Evolutionary conservation across 1,139 yeast species (phyloP).

Genomic region (Candida glucosophila): DNA sequence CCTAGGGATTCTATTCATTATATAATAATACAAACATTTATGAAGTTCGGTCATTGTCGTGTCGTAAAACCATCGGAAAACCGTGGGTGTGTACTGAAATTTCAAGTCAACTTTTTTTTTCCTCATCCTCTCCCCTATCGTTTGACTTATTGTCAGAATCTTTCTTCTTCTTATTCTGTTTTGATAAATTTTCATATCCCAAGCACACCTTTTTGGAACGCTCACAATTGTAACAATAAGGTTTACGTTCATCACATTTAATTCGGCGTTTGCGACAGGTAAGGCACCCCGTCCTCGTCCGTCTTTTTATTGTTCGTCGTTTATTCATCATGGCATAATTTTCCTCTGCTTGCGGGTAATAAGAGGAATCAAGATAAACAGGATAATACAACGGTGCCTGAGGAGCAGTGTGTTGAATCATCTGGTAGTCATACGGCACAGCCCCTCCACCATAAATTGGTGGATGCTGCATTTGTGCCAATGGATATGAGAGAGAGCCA

Average conservation of each 20-base stretch:
- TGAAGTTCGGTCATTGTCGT: no score
- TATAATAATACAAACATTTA: no score
- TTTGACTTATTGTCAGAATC: conserved; percentile 1
- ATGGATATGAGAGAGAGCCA: no score
- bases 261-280: conserved; percentile 68
- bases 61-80: no score
- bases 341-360: conserved; percentile 13
- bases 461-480: no score
- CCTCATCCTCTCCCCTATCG: conserved; percentile 2
- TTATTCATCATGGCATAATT: conserved; percentile 30
- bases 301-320: conserved; percentile 35
- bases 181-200: conserved; percentile 43
- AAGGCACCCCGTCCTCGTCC: conserved; percentile 69
- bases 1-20: no score
- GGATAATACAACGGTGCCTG: no score
- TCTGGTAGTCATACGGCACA: no score
- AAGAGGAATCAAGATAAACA: no score
- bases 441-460: no score
- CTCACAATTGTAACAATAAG: conserved; percentile 66
- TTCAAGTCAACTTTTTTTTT: not conserved
- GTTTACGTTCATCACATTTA: conserved; percentile 70
- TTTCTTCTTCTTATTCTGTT: conserved; percentile 8
- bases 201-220: conserved; percentile 61
- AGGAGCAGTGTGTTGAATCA: no score
- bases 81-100: no score